Evolutionary conservation across 2,329 filamentous ascomycete genomes (phyloP), one percentile per base, ranked within the genome.

Genomic region (Lasiodiplodia theobromae): DNA sequence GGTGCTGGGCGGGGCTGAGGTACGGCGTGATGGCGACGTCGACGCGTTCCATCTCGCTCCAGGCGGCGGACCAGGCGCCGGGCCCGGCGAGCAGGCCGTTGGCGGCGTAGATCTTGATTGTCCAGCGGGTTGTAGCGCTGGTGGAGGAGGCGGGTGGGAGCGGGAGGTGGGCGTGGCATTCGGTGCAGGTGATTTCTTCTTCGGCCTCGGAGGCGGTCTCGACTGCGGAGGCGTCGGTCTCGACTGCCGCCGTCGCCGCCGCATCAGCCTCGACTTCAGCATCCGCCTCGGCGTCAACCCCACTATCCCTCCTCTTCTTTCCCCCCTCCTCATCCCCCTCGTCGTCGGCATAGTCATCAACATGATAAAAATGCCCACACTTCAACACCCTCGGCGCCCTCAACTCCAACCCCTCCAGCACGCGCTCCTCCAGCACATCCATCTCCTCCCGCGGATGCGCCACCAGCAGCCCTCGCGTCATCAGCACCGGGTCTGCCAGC

Each of bases 21-120:
- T 90, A 87, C 3, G 96, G 92, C 74, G 92, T 88, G 65, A 99
- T 88, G 79, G 98, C 95, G 1, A 97, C 92, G 76, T 99, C 96
- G 0, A 98, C 93, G n/a, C 95, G 88, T 81, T 99, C 96, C 96
- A 99, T 99, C 80, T 98, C 95, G 73, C 89, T 92, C 95, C 95
- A 99, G 69, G 93, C 95, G 2, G 94, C 94, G 4, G 88, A 88
- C 96, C 96, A 99, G 0, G 96, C 95, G 0, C 93, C 93, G 44
- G 44, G 5, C 93, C 90, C 69, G 90, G 88, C 93, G 44, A 99
- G 97, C 58, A 98, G 83, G 0, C 96, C 96, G 78, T 98, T 99
- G 65, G 94, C 95, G 0, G 96, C 96, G 75, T 95, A 99, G 1
- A 98, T 90, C 76, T 94, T 96, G 77, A 98, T 86, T 37, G 89